A percentile compares a stretch with the other conserved stretches of the same genome.
Conservation (phyloP, 1,284 basidiomycete species). For the Trichosporon sp. region DNA sequence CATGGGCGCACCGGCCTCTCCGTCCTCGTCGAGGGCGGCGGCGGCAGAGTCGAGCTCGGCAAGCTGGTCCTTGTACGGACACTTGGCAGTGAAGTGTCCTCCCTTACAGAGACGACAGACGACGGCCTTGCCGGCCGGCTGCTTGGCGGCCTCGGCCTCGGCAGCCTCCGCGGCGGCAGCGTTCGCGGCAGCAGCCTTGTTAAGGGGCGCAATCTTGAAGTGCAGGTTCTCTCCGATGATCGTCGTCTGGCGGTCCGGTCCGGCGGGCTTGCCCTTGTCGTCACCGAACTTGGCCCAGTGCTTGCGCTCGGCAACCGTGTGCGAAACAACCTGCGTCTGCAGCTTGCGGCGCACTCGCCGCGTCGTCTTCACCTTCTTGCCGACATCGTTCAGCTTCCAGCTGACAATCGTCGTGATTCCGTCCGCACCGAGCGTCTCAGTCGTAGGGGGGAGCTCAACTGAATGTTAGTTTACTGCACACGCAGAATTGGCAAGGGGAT, state of each 20-base stretch:
- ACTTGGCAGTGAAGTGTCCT: slow-evolving; percentile 96
- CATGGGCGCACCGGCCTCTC: slow-evolving; percentile 35
- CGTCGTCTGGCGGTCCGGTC: slow-evolving; percentile 92
- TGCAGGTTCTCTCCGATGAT: slow-evolving; percentile 90
- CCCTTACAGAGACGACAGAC: slow-evolving; percentile 94
- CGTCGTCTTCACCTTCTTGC: slow-evolving; percentile 90
- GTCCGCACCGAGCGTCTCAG: slow-evolving; percentile 79
- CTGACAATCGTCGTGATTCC: slow-evolving; percentile 85
- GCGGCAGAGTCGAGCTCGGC: slow-evolving; percentile 72
- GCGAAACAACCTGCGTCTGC: slow-evolving; percentile 90
- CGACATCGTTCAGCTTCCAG: slow-evolving; percentile 84
- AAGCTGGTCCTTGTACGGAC: slow-evolving; percentile 93
- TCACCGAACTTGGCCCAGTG: slow-evolving; percentile 92
- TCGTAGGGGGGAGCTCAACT: slow-evolving; percentile 47
- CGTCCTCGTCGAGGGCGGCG: slow-evolving; percentile 59
- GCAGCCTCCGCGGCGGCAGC: slow-evolving; percentile 69
- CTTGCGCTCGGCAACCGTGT: slow-evolving; percentile 89
- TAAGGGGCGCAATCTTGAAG: slow-evolving; percentile 79
- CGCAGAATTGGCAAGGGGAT: not conserved
- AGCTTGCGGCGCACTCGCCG: slow-evolving; percentile 83
- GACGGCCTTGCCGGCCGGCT: slow-evolving; percentile 78
- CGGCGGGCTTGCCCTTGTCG: slow-evolving; percentile 83
- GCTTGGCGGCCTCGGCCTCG: slow-evolving; percentile 72
- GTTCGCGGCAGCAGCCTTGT: slow-evolving; percentile 63
- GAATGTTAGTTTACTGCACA: slow-evolving; percentile 7